These are phyloP conservation scores for Nitzschia inconspicua DNA, from an alignment of 108 stramenopile species.

Conservation along the genomic window DNA sequence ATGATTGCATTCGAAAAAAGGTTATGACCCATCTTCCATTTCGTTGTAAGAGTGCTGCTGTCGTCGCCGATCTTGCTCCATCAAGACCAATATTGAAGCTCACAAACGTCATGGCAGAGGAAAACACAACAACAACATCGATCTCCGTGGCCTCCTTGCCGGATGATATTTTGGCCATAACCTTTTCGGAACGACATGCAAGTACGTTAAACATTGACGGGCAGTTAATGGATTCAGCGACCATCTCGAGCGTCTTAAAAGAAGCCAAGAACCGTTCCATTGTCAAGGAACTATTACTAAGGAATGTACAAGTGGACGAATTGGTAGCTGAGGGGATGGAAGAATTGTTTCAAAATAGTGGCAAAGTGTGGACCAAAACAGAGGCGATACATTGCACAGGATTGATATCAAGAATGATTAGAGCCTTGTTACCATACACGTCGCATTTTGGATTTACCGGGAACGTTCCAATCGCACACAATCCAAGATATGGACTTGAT, in stretches of 20 bases:
- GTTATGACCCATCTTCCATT: too few relatives aligned
- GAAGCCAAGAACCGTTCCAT: constrained; percentile 1
- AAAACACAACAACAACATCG: too few relatives aligned
- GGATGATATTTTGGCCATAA: too few relatives aligned
- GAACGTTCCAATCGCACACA: constrained; percentile 28
- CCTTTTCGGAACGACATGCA: too few relatives aligned
- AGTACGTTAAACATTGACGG: constrained; percentile 25
- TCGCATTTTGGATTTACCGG: constrained; percentile 15
- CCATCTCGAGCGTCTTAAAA: constrained; percentile 2
- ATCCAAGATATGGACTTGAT: constrained; percentile 13
- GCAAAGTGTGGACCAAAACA: constrained; percentile 5
- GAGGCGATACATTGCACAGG: constrained; percentile 21
- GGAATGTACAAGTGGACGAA: constrained; percentile 15
- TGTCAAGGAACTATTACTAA: not conserved
- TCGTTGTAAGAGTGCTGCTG: too few relatives aligned
- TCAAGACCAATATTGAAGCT: too few relatives aligned
- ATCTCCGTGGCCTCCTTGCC: too few relatives aligned
- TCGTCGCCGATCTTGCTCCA: too few relatives aligned
- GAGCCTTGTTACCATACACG: constrained; percentile 3
- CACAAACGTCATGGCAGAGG: too few relatives aligned
- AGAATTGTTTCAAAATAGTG: constrained; percentile 9
- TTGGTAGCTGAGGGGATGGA: not conserved
- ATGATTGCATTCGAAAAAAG: too few relatives aligned
- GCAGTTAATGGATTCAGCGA: constrained; percentile 6
- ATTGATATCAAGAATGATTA: constrained; percentile 1